These are phyloP conservation scores for Penicillium macrosclerotiorum DNA, from an alignment of 495 filamentous ascomycete genomes.

Conservation along the genomic window DNA sequence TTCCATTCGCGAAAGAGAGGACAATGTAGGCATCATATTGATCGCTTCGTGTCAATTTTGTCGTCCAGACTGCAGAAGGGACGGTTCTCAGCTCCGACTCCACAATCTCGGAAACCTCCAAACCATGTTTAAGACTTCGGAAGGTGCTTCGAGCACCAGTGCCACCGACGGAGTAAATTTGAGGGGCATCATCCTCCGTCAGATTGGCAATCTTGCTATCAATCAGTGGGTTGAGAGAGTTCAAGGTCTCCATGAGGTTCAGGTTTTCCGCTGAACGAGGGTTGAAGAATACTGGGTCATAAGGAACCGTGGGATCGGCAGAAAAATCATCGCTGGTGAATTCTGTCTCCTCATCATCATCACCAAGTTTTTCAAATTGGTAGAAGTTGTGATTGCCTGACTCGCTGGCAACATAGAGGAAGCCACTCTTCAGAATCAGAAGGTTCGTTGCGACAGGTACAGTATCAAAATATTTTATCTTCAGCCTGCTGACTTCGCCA, in stretches of 20 bases:
- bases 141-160: constrained; percentile 86
- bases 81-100: constrained; percentile 84
- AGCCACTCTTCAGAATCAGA: constrained; percentile 92
- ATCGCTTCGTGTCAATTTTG: constrained; percentile 78
- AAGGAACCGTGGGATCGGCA: constrained; percentile 64
- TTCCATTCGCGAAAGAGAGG: constrained; percentile 65
- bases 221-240: constrained; percentile 85
- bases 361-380: constrained; percentile 96
- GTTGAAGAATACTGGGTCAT: constrained; percentile 78
- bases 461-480: constrained; percentile 98
- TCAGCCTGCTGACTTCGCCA: constrained; percentile 75
- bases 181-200: constrained; percentile 87
- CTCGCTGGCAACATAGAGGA: constrained; percentile 90
- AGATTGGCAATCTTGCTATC: constrained; percentile 89
- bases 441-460: constrained; percentile 83
- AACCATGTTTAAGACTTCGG: constrained; percentile 84
- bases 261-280: constrained; percentile 78
- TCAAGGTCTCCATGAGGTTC: constrained; percentile 78
- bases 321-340: constrained; percentile 82
- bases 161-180: constrained; percentile 91
- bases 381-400: constrained; percentile 93
- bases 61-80: constrained; percentile 91
- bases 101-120: constrained; percentile 91
- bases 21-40: constrained; percentile 82
- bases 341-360: constrained; percentile 86